Evolutionary conservation across 2,329 filamentous ascomycete genomes (phyloP).

Genomic region (Cryoendolithus antarcticus): DNA sequence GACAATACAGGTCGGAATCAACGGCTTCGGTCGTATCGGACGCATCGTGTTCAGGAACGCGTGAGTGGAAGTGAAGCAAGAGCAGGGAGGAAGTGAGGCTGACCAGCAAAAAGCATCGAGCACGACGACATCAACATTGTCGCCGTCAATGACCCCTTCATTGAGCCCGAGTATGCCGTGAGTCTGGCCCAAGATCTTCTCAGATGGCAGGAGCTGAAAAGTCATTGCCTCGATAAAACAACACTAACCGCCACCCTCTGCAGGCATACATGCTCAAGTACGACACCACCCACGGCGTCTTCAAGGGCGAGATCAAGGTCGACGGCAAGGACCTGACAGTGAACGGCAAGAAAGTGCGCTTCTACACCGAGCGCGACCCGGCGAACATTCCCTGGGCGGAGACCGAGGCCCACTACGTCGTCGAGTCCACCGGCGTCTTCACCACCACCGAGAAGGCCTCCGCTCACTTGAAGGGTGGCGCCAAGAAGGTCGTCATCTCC

Average conservation of each 20-base stretch:
- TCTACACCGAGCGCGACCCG: conserved; percentile 90
- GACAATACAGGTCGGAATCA: conserved; percentile 76
- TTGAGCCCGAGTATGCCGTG: conserved; percentile 94
- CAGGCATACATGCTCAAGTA: conserved; percentile 99
- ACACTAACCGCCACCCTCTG: background rate
- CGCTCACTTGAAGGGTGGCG: conserved; percentile 88
- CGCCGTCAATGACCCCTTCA: conserved; percentile 99
- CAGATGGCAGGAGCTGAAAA: background rate
- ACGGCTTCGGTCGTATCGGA: conserved; percentile 99
- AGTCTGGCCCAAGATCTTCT: conserved; percentile 31
- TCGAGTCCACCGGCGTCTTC: conserved; percentile 98
- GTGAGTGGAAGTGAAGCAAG: conserved; percentile 34
- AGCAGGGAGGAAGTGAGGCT: conserved; percentile 11
- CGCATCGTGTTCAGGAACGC: conserved; percentile 99
- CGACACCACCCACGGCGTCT: conserved; percentile 90
- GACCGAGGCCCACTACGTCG: conserved; percentile 81
- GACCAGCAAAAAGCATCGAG: conserved; percentile 48
- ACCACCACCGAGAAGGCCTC: conserved; percentile 94
- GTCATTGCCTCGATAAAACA: background rate
- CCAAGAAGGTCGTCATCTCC: conserved; percentile 85
- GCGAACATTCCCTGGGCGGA: conserved; percentile 79
- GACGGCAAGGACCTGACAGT: conserved; percentile 63
- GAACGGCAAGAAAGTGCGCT: conserved; percentile 90
- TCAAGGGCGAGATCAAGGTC: conserved; percentile 81
- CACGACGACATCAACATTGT: conserved; percentile 82